Conservation (phyloP, 2,329 filamentous ascomycete species). For the Fusarium anguioides region DNA sequence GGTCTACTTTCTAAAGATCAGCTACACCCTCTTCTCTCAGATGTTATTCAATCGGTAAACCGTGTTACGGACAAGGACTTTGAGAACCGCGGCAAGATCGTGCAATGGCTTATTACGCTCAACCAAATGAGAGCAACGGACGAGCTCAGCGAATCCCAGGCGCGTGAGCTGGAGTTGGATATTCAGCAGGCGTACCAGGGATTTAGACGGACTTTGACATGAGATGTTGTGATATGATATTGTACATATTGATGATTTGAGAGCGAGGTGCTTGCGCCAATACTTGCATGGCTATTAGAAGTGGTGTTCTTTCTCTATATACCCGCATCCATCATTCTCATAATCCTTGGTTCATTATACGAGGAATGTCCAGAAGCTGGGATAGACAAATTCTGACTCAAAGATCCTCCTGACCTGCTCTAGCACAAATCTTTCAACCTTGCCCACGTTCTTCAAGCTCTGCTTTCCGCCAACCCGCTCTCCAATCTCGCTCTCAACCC, state of each 20-base stretch:
- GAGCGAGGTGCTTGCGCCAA: conserved; percentile 21
- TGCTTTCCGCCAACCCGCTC: conserved; percentile 91
- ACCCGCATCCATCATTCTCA: conserved; percentile 27
- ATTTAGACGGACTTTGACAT: conserved; percentile 83
- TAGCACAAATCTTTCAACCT: conserved; percentile 96
- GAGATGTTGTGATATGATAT: conserved; percentile 30
- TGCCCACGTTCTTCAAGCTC: conserved; percentile 97
- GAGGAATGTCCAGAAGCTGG: conserved; percentile 97
- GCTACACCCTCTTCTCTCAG: conserved; percentile 92
- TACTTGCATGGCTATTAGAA: conserved; percentile 9
- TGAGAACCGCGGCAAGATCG: conserved; percentile 94
- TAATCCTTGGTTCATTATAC: conserved; percentile 62
- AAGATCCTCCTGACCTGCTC: conserved; percentile 97
- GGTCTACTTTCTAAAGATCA: conserved; percentile 95
- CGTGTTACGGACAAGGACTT: conserved; percentile 97
- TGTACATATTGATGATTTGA: conserved; percentile 10
- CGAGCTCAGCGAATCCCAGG: conserved; percentile 87
- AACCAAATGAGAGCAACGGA: conserved; percentile 99
- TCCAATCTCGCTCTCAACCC: conserved; percentile 97
- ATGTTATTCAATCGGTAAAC: conserved; percentile 97
- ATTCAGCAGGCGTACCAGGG: conserved; percentile 95
- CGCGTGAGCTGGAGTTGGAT: conserved; percentile 88
- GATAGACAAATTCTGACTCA: conserved; percentile 98
- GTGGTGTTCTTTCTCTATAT: conserved; percentile 34
- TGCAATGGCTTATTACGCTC: conserved; percentile 96